Percentiles rank a stretch among this genome's conserved stretches.
phyloP scores from a whole-genome alignment of 225 moss, liverwort and hornwort genomes.

The Sphagnum contortum region DNA sequence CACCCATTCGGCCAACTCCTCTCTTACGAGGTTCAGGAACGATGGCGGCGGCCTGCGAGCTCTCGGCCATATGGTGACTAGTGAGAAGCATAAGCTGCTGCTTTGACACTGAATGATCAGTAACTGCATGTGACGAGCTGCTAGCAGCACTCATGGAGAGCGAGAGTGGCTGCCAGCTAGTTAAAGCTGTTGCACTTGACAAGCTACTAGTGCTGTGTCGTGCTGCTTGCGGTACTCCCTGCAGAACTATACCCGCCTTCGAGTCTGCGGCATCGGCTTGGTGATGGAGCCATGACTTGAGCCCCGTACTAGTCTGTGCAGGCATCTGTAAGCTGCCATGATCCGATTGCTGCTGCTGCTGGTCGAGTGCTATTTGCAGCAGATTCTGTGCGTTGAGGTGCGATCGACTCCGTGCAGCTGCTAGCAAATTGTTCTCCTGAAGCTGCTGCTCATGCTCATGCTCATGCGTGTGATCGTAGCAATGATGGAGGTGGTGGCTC shows the following conservation, averaged over 20 bases:
- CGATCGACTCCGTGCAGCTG: conserved; percentile 18
- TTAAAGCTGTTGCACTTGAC: conserved; percentile 21
- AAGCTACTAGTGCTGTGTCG: no score
- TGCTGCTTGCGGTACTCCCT: no score
- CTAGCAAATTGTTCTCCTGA: conserved; percentile 33
- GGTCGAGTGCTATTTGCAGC: conserved; percentile 85
- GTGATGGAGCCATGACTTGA: no score
- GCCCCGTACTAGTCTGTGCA: no score
- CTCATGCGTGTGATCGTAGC: conserved; percentile 54
- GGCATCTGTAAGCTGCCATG: no score
- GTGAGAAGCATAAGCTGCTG: background rate
- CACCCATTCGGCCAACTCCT: conserved; percentile 57
- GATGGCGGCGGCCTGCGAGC: conserved; percentile 13
- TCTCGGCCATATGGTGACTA: conserved; percentile 51
- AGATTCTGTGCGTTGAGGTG: conserved; percentile 89
- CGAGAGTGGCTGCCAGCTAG: conserved; percentile 67
- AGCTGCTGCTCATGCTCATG: conserved; percentile 45
- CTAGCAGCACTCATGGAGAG: conserved; percentile 71
- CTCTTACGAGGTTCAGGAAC: conserved; percentile 82
- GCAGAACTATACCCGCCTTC: no score
- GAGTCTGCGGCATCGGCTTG: no score
- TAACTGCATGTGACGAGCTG: no score
- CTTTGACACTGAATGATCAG: no score
- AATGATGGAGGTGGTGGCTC: conserved; percentile 17
- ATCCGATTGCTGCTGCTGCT: conserved; percentile 17